Conservation (phyloP, 108 stramenopile genomes). For the Aurantiochytrium sp. region DNA sequence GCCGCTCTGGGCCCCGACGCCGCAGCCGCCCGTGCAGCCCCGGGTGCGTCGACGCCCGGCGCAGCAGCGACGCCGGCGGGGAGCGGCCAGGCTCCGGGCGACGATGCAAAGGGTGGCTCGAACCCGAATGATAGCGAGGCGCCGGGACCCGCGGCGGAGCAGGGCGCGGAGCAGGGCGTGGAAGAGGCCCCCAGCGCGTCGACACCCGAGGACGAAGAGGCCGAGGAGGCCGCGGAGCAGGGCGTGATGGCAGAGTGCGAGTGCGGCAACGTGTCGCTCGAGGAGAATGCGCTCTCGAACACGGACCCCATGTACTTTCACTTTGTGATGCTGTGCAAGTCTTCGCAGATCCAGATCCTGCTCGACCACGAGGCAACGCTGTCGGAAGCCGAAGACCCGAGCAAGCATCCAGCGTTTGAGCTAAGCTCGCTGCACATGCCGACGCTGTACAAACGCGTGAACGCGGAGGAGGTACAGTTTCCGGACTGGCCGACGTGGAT, state of each 20-base stretch:
- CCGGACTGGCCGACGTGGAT: constrained; percentile 10
- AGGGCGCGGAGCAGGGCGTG: no score
- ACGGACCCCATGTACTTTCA: constrained; percentile 23
- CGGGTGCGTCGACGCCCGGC: no score
- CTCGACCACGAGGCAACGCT: not conserved
- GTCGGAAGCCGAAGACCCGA: not conserved
- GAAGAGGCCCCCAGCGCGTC: not conserved
- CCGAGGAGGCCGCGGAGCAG: not conserved
- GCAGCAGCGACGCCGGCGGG: no score
- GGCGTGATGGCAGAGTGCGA: not conserved
- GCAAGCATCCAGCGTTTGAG: not conserved
- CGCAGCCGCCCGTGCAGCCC: no score
- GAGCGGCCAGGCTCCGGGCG: no score
- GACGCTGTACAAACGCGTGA: not conserved
- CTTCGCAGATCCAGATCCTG: not conserved
- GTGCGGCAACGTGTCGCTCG: not conserved
- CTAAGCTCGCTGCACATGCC: not conserved
- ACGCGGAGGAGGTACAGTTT: not conserved
- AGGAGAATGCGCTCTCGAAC: not conserved
- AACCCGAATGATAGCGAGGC: no score
- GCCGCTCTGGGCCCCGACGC: no score
- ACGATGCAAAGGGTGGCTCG: no score
- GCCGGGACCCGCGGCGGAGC: no score
- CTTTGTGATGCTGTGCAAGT: constrained; percentile 29
- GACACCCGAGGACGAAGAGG: not conserved